Evolutionary conservation across 345 rosid genomes (phyloP), one percentile per base, ranked within the genome.

Genomic region (Hevea brasiliensis): DNA sequence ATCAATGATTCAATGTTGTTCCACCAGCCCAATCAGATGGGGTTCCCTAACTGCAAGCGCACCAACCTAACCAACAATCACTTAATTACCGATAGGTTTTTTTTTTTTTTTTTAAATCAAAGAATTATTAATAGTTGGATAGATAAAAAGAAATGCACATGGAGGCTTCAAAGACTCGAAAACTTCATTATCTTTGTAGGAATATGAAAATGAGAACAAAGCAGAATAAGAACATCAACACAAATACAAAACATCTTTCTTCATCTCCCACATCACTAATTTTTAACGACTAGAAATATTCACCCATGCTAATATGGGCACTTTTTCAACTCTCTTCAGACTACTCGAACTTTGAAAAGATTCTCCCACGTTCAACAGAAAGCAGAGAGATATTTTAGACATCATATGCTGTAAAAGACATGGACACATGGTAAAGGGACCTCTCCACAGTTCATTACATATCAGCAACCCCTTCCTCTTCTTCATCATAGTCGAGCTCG

Each of bases 401-500:
- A 32, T 2, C 27, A 26, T 15, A 35, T 21, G 26, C 63, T 42
- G 41, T 48, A 50, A 40, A 61, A 51, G 37, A 44, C 17, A 3
- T 32, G 14, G 24, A 51, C 21, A 44, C 17, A 3, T 32, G 14
- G 24, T 21, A 37, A 66, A 54, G 20, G 21, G n/a, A 12, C 26
- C 8, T 8, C 1, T 40, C 26, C 37, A 32, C 37, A 3, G 4
- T 6, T 59, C 12, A 11, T 51, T 40, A 42, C 67, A 56, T 65
- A 32, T 74, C 71, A 4, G 15, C 18, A 6, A 40, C 32, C 24
- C 40, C 73, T 44, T 58, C 77, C 67, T 74, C 77, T 8, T 74
- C 76, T 0, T 73, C 77, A 65, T 74, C 77, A 1, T 74, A 74
- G 1, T 74, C 77, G 2, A 45, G 44, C 42, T 74, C 77, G 8